phyloP scores from a whole-genome alignment of 2,329 filamentous ascomycete genomes.

The Aspergillus sclerotialis region DNA sequence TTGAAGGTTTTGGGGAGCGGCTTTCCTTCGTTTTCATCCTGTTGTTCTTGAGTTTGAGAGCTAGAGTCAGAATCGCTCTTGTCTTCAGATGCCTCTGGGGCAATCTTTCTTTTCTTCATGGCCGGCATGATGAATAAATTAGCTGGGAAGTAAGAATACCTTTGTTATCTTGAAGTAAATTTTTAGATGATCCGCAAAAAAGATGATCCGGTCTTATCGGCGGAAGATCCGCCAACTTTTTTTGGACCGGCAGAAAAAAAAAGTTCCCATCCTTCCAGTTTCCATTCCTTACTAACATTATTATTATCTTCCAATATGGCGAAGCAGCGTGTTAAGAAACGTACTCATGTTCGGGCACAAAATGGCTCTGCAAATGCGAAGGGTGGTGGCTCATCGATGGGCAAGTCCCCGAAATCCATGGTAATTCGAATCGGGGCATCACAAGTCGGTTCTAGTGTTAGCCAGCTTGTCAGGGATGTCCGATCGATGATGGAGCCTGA shows the following conservation, averaged over 20 bases:
- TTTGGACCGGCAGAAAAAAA: slow-evolving; percentile 30
- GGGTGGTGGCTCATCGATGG: slow-evolving; percentile 54
- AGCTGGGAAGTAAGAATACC: slow-evolving; percentile 1
- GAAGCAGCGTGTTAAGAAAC: slow-evolving; percentile 75
- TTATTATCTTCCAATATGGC: too few species aligned
- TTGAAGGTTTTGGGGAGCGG: slow-evolving; percentile 41
- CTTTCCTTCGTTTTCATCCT: slow-evolving; percentile 4
- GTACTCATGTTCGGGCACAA: slow-evolving; percentile 69
- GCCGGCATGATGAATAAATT: slow-evolving; percentile 27
- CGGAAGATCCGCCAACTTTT: slow-evolving; percentile 22
- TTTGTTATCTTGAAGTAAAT: slow-evolving; percentile 18
- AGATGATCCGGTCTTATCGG: slow-evolving; percentile 28
- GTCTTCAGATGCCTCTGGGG: slow-evolving; percentile 15
- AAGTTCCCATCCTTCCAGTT: slow-evolving; percentile 14
- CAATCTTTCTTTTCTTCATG: slow-evolving; percentile 36
- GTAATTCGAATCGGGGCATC: slow-evolving; percentile 94
- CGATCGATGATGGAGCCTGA: slow-evolving; percentile 92
- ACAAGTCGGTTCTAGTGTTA: slow-evolving; percentile 85
- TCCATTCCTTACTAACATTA: too few species aligned
- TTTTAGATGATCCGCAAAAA: slow-evolving; percentile 29
- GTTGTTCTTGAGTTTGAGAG: slow-evolving; percentile 2
- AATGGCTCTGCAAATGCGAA: slow-evolving; percentile 45
- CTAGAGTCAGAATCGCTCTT: slow-evolving; percentile 5
- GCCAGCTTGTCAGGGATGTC: slow-evolving; percentile 85
- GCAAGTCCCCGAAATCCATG: slow-evolving; percentile 85